Conservation (phyloP, 805 yeast genomes). For the Candida tibetensis region DNA sequence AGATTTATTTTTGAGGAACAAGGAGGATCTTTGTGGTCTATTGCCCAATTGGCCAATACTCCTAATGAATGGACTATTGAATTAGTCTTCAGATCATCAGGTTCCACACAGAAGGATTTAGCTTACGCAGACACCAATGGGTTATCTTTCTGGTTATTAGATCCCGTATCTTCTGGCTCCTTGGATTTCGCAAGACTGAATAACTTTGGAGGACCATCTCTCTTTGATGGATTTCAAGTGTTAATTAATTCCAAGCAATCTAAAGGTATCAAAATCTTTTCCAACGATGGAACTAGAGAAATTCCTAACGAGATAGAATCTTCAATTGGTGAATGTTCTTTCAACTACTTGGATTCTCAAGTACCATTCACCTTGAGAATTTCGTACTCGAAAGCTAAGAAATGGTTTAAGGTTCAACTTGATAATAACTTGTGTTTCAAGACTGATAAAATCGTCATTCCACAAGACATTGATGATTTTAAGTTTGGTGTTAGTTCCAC, state of each 20-base stretch:
- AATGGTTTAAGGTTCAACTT: slow-evolving; percentile 60
- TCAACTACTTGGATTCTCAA: slow-evolving; percentile 61
- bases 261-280: slow-evolving; percentile 53
- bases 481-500: slow-evolving; percentile 55
- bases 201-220: slow-evolving; percentile 52
- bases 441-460: slow-evolving; percentile 53
- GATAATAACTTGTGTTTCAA: slow-evolving; percentile 71
- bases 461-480: slow-evolving; percentile 32
- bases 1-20: slow-evolving; percentile 38
- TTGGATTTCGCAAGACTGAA: slow-evolving; percentile 20
- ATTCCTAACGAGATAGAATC: slow-evolving; percentile 26
- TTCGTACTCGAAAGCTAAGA: slow-evolving; percentile 47
- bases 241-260: slow-evolving; percentile 51
- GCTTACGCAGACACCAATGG: slow-evolving; percentile 45
- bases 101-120: slow-evolving; percentile 30
- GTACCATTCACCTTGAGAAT: slow-evolving; percentile 71
- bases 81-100: slow-evolving; percentile 59
- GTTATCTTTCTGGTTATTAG: slow-evolving; percentile 55
- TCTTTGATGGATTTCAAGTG: slow-evolving; percentile 63
- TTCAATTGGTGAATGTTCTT: slow-evolving; percentile 54
- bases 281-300: slow-evolving; percentile 54
- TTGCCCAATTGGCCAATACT: slow-evolving; percentile 19
- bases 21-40: slow-evolving; percentile 49
- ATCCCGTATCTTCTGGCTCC: slow-evolving; percentile 17
- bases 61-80: slow-evolving; percentile 55